Base-by-base conservation (phyloP, 176 grass and related monocot species). In the Bothriochloa decipiens region DNA sequence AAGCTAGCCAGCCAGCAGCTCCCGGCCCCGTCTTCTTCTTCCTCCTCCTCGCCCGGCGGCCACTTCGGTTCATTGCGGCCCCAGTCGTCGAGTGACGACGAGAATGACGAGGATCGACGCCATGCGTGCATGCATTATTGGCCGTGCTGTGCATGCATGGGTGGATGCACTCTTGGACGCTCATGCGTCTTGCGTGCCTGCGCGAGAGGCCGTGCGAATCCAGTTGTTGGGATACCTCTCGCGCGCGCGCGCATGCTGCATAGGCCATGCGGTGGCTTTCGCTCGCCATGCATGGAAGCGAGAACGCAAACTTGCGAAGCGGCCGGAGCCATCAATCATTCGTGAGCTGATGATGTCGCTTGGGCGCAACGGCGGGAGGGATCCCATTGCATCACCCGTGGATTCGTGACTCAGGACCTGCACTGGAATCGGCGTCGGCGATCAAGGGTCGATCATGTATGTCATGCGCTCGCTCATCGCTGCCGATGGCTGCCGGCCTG, bases 221-320 rank as follows among this genome's bases (percentile, higher is more conserved):
- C 85, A 86, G 88, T 83, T 68, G 84, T 90, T 90, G 84, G 74
- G 88, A 90, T 90, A 72, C 88, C 88, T 65, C n/a, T 12, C 11
- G 3, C 53, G 53, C 53, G 43, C 46, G 43, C 43, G 50, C 50
- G 2, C 17, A 4, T 32, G 17, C 1, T 57, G 50, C 52, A 55
- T 55, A 17, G 15, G 49, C 1, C 3, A 13, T 10, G 4, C 47
- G 47, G 47, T 50, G 49, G 49, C 14, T 17, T 6, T 22, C 53
- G 20, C 7, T 20, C 18, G 17, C 7, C 20, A 45, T 9, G 9
- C 23, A 64, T 49, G 58, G 27, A 49, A 23, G 36, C 40, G 39
- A 45, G 17, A 27, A 25, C 45, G 33, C 81, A 8, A 40, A 40
- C 5, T 40, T 7, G 7, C 39, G 39, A 40, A 28, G 69, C 39